These are phyloP conservation scores for Microdochium trichocladiopsis DNA, from an alignment of 2,329 filamentous ascomycete species.

Conservation along the genomic window DNA sequence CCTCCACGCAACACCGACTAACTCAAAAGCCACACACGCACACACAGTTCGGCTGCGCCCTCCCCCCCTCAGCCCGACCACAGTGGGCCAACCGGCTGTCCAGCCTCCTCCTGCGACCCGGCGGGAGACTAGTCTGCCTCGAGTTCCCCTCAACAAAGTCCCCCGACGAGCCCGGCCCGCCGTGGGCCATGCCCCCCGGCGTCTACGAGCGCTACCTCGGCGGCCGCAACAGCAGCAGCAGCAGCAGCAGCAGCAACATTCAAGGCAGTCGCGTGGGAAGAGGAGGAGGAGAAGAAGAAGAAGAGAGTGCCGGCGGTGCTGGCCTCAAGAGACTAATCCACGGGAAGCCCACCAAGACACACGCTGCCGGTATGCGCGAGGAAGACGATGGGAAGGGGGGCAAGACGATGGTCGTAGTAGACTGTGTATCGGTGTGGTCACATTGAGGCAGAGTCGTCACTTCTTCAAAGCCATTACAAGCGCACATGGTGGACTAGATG, in stretches of 20 bases:
- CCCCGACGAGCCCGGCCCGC: conserved; percentile 59
- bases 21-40: background rate
- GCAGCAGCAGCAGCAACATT: too few species aligned
- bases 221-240: too few species aligned
- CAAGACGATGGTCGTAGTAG: conserved; percentile 15
- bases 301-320: conserved; percentile 23
- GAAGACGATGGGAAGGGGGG: background rate
- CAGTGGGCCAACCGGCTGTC: conserved; percentile 46
- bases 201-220: conserved; percentile 67
- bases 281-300: conserved; percentile 27
- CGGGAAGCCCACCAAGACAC: conserved; percentile 42
- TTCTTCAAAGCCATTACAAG: background rate
- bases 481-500: too few species aligned
- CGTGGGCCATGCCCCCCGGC: conserved; percentile 61
- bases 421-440: conserved; percentile 49
- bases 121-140: conserved; percentile 53
- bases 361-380: conserved; percentile 28
- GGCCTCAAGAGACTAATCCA: conserved; percentile 38
- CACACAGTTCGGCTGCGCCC: conserved; percentile 53
- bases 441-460: conserved; percentile 8
- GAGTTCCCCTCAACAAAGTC: conserved; percentile 74
- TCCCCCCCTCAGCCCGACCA: conserved; percentile 44
- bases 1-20: too few species aligned
- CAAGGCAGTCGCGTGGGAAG: too few species aligned
- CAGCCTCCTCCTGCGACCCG: conserved; percentile 35